Percentiles rank a stretch among this genome's conserved stretches.
Evolutionary conservation across 2,329 filamentous ascomycete genomes (phyloP).

Genomic region (Blastomyces gilchristii): DNA sequence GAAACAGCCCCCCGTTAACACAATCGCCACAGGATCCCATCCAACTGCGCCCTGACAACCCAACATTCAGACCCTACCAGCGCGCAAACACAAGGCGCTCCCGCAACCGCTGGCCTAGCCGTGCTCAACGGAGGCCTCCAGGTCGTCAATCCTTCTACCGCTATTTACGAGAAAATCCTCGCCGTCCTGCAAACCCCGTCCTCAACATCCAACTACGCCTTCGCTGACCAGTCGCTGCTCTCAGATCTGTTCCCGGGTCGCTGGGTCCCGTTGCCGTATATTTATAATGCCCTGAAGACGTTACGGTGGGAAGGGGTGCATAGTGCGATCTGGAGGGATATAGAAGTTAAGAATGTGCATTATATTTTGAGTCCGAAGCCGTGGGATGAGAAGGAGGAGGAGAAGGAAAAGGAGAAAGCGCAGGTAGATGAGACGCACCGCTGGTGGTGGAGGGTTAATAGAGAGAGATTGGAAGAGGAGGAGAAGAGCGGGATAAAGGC

Average conservation of each 20-base stretch:
- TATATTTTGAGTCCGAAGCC: conserved; percentile 54
- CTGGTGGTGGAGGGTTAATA: conserved; percentile 50
- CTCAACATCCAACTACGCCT: conserved; percentile 44
- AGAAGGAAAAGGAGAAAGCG: conserved; percentile 20
- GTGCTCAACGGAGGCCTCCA: conserved; percentile 53
- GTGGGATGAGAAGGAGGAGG: conserved; percentile 43
- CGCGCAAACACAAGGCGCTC: conserved; percentile 45
- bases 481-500: conserved; percentile 35
- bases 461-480: conserved; percentile 41
- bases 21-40: conserved; percentile 34
- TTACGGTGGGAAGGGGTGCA: conserved; percentile 47
- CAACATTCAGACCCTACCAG: conserved; percentile 43
- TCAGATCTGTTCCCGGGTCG: conserved; percentile 48
- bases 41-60: conserved; percentile 52
- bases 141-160: conserved; percentile 49
- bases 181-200: conserved; percentile 37
- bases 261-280: conserved; percentile 51
- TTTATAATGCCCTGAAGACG: conserved; percentile 54
- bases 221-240: conserved; percentile 50
- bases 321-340: conserved; percentile 50
- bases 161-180: conserved; percentile 44
- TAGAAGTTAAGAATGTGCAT: conserved; percentile 52
- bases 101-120: conserved; percentile 41
- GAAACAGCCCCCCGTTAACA: not conserved
- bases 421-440: conserved; percentile 41